phyloP scores from a whole-genome alignment of 805 yeast species.

The Candida silvicultrix region DNA sequence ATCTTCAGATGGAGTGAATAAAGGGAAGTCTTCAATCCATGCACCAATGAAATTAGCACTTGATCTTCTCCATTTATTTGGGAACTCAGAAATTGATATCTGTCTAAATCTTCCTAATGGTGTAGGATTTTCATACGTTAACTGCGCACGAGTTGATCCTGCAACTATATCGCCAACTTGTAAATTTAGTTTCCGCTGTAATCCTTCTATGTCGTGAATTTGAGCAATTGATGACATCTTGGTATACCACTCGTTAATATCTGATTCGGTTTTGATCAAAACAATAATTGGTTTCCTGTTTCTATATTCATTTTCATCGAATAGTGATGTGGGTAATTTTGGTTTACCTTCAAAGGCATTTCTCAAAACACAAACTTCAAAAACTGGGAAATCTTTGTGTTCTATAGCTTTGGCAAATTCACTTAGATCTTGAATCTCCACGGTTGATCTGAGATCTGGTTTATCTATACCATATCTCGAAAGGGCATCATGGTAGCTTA shows the following conservation, averaged over 20 bases:
- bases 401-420: conserved; percentile 24
- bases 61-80: conserved; percentile 32
- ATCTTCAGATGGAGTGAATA: conserved; percentile 70
- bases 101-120: conserved; percentile 88
- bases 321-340: conserved; percentile 30
- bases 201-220: conserved; percentile 24
- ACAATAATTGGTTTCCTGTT: conserved; percentile 53
- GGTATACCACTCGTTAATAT: conserved; percentile 37
- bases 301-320: conserved; percentile 39
- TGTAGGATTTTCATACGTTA: conserved; percentile 88
- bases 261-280: conserved; percentile 39
- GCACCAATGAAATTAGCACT: conserved; percentile 43
- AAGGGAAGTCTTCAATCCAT: conserved; percentile 93
- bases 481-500: conserved; percentile 68
- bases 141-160: conserved; percentile 61
- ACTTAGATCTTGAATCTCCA: conserved; percentile 26
- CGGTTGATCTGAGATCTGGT: conserved; percentile 74
- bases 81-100: conserved; percentile 51
- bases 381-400: conserved; percentile 49
- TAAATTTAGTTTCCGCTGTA: conserved; percentile 34
- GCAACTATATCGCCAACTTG: conserved; percentile 71
- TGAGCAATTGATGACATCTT: conserved; percentile 25
- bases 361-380: conserved; percentile 67
- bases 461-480: conserved; percentile 83
- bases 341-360: conserved; percentile 26